phyloP scores from a whole-genome alignment of 225 moss, liverwort and hornwort species.

The Marchantia polymorpha region DNA sequence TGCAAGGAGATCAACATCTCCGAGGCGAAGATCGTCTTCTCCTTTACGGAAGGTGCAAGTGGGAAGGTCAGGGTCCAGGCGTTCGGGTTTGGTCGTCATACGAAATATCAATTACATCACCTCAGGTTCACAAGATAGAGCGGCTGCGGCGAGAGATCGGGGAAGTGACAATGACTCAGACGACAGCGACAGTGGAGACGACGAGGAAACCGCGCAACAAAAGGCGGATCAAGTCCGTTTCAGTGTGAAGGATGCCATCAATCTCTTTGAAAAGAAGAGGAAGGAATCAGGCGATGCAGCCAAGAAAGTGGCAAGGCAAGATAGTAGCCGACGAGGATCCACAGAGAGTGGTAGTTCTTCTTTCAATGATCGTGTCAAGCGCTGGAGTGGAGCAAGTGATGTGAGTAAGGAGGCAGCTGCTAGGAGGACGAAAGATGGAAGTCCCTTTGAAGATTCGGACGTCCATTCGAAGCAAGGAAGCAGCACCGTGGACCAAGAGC shows the following conservation, averaged over 20 bases:
- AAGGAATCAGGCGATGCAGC: conserved; percentile 29
- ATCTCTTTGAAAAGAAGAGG: conserved; percentile 48
- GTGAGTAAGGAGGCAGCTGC: conserved; percentile 28
- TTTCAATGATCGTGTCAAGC: conserved; percentile 44
- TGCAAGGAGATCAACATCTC: conserved; percentile 68
- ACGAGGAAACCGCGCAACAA: conserved; percentile 34
- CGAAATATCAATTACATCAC: conserved; percentile 80
- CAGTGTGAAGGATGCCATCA: conserved; percentile 51
- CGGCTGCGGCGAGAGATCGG: conserved; percentile 36
- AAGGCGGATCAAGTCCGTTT: conserved; percentile 35
- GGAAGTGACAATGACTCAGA: conserved; percentile 67
- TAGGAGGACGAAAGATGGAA: conserved; percentile 23
- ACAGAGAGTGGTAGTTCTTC: conserved; percentile 42
- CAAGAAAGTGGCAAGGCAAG: conserved; percentile 40
- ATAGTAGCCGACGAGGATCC: conserved; percentile 33
- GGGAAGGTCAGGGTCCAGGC: conserved; percentile 72
- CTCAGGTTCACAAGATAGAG: conserved; percentile 45
- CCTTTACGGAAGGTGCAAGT: conserved; percentile 90
- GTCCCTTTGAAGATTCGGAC: conserved; percentile 26
- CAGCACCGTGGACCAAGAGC: conserved; percentile 33
- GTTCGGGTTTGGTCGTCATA: conserved; percentile 75
- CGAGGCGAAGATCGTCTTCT: conserved; percentile 78
- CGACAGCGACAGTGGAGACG: conserved; percentile 46
- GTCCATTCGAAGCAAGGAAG: conserved; percentile 30
- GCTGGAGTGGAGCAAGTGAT: conserved; percentile 46